Conservation (phyloP, 2,329 filamentous ascomycete species). For the Aspergillus pseudoviridinutans region DNA sequence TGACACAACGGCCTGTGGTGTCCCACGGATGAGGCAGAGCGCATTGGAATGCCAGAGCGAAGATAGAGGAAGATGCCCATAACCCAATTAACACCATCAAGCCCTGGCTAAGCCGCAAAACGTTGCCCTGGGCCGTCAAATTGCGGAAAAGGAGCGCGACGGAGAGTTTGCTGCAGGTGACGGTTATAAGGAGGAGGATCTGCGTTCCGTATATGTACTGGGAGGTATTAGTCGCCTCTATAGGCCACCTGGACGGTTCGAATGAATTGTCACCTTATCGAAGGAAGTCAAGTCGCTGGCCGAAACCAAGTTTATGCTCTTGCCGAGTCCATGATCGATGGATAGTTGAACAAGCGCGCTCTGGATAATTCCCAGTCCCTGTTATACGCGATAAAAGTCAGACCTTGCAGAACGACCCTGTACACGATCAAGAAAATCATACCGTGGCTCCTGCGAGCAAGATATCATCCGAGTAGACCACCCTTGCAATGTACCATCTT, state of each 20-base stretch:
- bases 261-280: background rate
- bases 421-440: background rate
- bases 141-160: background rate
- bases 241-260: too few relatives aligned
- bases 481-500: background rate
- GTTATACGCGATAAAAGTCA: background rate
- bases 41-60: background rate
- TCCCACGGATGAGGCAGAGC: background rate
- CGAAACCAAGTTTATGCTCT: background rate
- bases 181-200: background rate
- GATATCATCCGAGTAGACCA: background rate
- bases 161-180: background rate
- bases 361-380: background rate
- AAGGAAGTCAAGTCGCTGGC: background rate
- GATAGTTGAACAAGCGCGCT: background rate
- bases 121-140: background rate
- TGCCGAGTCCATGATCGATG: background rate
- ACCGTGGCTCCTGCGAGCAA: background rate
- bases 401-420: background rate
- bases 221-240: background rate
- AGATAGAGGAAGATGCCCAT: background rate
- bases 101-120: background rate
- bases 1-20: background rate
- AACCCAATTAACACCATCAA: background rate
- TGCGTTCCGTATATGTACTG: background rate